Evolutionary conservation across 768 basidiomycete species (phyloP), one percentile per base, ranked within the genome.

Genomic region (Tricholoma furcatifolium): DNA sequence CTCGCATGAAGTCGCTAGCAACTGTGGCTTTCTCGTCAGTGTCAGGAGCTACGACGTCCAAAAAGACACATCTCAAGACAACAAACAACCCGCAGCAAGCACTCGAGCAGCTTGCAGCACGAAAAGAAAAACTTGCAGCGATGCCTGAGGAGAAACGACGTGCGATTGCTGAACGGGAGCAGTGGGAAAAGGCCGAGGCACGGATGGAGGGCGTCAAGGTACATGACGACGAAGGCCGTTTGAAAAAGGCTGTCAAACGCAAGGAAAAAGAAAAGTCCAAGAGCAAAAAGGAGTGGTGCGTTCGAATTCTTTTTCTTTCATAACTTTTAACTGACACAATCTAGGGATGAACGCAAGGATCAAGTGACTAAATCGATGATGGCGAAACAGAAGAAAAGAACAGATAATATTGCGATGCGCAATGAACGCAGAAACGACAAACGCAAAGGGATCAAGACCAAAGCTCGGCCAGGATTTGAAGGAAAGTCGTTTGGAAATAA

Each of bases 171-270:
- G 94, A 94, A 63, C 80, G 80, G 50, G 88, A 94, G 53, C 83
- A 87, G 63, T 98, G 94, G 92, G 83, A 83, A 44, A 96, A 95
- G 71, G 93, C 95, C 0, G 84, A 87, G 64, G 85, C 91, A 27
- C 79, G 92, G 44, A 74, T 97, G 53, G 91, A 91, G 50, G 97
- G 97, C 2, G 86, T 87, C 43, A 99, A 98, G 70, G 85, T 99
- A 27, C 82, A 81, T 44, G 97, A 98, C 61, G 91, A 95, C 60
- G 92, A 93, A 65, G 66, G 60, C 1, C 74, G 87, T 41, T 68
- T 99, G 62, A 98, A 96, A 75, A 98, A 97, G 74, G 93, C 93
- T 38, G 84, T 82, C 7, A 98, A 97, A 76, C 76, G 91, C 67
- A 87, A 91, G 58, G 96, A 97, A 70, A 95, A 96, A 68, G 85